Evolutionary conservation across 73 alveolate species (phyloP), one percentile per base, ranked within the genome.

Genomic region (Durusdinium trenchii): DNA sequence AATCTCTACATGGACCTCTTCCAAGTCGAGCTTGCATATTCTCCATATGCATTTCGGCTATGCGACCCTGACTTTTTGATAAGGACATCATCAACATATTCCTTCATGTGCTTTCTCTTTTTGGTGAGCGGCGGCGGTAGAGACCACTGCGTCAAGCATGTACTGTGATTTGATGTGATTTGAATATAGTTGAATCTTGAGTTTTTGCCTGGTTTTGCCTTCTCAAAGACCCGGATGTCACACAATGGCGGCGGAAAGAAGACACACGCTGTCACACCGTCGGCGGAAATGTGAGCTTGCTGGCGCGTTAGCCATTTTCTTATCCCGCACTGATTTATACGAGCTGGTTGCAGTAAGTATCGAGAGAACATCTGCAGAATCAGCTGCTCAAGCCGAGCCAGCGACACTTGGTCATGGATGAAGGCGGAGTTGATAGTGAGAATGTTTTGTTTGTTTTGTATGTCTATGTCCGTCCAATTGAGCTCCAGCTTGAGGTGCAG

Each of bases 51-150:
- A 18, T 26, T 50, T 14, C 28, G 4, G 43, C 50, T 3, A 28
- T 62, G 23, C 28, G 46, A 48, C 40, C 2, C 10, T 62, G 10
- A 12, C 60, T 38, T 10, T 42, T 46, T 46, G 46, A 3, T 36
- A 23, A 86, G 95, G 95, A 86, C 40, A 89, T 89, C 86, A 89
- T 89, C 86, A 89, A 89, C 96, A 43, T 89, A 64, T 89, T 89
- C 51, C 96, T 89, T 42, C 96, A 89, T 45, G 69, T 89, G 51
- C 86, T 89, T 48, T 89, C 96, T 67, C 48, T 89, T 45, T 89
- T 89, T n/a, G 96, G 96, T 35, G 96, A 89, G 86, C 85, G 96
- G 45, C 91, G 91, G 69, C 90, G 90, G 43, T 79, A n/a, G n/a
- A n/a, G n/a, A n/a, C n/a, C n/a, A n/a, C n/a, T n/a, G n/a, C n/a